These are phyloP conservation scores for Marasmius tenuissimus DNA, from an alignment of 1,284 basidiomycete species.

Conservation along the genomic window DNA sequence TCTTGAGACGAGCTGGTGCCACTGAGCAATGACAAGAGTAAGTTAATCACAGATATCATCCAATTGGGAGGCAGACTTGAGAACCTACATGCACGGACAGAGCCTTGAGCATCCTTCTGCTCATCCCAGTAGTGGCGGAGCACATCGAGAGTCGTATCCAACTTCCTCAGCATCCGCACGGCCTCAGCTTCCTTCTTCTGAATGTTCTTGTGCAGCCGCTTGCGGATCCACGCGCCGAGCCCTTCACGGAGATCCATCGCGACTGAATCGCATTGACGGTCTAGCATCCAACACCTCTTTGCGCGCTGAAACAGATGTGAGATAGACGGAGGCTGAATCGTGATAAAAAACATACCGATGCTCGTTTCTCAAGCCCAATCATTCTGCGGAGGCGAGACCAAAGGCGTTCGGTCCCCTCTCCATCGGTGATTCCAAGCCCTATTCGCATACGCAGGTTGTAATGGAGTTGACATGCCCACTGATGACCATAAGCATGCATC, in stretches of 20 bases:
- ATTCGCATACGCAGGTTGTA: constrained; percentile 32
- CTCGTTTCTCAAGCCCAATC: constrained; percentile 21
- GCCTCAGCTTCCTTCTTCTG: no score
- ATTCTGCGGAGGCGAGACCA: constrained; percentile 32
- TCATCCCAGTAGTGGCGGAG: no score
- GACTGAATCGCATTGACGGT: neutral
- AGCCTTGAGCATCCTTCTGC: no score
- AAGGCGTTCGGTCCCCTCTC: constrained; percentile 35
- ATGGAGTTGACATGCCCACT: constrained; percentile 39
- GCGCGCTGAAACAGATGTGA: neutral
- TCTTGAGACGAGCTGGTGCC: neutral
- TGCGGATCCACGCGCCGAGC: no score
- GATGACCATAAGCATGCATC: constrained; percentile 34
- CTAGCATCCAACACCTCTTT: neutral
- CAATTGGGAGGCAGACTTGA: neutral
- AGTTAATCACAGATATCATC: neutral
- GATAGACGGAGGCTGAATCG: neutral
- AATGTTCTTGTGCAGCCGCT: no score
- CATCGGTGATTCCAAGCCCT: constrained; percentile 33
- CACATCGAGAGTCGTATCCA: neutral
- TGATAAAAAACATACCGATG: neutral
- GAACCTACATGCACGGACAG: no score
- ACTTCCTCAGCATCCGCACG: no score
- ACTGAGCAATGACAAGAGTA: neutral
- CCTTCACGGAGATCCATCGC: no score